A percentile compares a stretch with the other conserved stretches of the same genome.
Conservation (phyloP, 2,329 filamentous ascomycete genomes). For the Cercospora berteroae region DNA sequence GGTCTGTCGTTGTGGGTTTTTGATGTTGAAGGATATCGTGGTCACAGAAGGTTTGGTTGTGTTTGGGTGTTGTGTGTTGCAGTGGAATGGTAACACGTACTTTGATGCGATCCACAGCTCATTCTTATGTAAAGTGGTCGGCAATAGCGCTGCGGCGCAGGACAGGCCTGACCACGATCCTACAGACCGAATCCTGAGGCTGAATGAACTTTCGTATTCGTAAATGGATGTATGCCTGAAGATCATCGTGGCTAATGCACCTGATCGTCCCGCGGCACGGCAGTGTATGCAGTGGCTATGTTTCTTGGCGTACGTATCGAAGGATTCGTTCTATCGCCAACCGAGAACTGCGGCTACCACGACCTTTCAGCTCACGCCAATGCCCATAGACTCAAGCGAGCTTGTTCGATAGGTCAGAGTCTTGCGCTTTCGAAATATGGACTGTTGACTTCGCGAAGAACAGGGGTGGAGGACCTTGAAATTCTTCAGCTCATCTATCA, state of each 20-base stretch:
- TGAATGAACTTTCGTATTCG: background rate
- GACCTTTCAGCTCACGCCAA: background rate
- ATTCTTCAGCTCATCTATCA: background rate
- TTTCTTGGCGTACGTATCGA: conserved; percentile 3
- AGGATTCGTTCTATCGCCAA: background rate
- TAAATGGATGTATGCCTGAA: background rate
- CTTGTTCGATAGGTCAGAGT: background rate
- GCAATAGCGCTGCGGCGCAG: background rate
- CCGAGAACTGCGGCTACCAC: background rate
- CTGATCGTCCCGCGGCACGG: background rate
- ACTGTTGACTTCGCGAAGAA: background rate
- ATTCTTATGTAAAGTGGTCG: background rate
- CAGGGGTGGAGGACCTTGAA: background rate
- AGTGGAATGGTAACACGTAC: background rate
- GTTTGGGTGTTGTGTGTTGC: background rate
- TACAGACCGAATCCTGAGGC: background rate
- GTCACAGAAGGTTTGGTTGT: background rate
- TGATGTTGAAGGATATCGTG: background rate
- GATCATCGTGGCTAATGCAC: background rate
- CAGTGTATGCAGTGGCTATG: background rate
- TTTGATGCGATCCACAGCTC: background rate
- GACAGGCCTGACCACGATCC: background rate
- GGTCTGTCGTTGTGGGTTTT: background rate
- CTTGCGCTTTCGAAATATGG: background rate
- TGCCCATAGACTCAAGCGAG: background rate